Evolutionary conservation across 352 stramenopile genomes (phyloP), one percentile per base, ranked within the genome.

Genomic region (Nothophytophthora sp.): DNA sequence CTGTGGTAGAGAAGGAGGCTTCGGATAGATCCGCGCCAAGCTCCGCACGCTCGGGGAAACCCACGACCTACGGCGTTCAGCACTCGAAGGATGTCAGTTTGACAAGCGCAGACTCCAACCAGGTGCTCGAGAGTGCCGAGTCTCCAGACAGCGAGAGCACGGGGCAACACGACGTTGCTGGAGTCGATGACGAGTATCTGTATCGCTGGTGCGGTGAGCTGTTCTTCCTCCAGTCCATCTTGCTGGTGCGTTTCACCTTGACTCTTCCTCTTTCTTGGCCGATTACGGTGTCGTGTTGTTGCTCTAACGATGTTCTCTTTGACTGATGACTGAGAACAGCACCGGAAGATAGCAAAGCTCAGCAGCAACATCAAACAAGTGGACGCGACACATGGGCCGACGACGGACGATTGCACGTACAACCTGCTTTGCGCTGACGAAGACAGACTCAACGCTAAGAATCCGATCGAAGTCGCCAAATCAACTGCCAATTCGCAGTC

Each of bases 131-230:
- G 45, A 9, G 4, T 16, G 37, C 13, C n/a, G 52, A 55, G 22
- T 37, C 23, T 28, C 15, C 16, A 32, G 36, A 18, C 35, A 20
- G 27, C 23, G 47, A 56, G 40, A 23, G 5, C 25, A 24, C 16
- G 16, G 27, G 1, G 15, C 8, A 20, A 19, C 20, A 51, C 28
- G 15, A 33, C 6, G 10, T 18, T 24, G 20, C 50, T 38, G 55
- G 30, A 42, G 28, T 27, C 12, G 70, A 92, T 28, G 76, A 92
- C 13, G 39, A 77, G 2, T 78, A 75, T 18, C 35, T 88, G 32
- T 86, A 71, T 50, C 55, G 67, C 0, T 90, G 81, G 81, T 77
- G 64, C 38, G 81, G 72, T 13, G 81, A 92, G 40, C 32, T 88
- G 0, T 79, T 77, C 39, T 81, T 90, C 36, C 41, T 90, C 24